A percentile compares a stretch with the other conserved stretches of the same genome.
Conservation (phyloP, 306 rosid species). For the Rosa chinensis region DNA sequence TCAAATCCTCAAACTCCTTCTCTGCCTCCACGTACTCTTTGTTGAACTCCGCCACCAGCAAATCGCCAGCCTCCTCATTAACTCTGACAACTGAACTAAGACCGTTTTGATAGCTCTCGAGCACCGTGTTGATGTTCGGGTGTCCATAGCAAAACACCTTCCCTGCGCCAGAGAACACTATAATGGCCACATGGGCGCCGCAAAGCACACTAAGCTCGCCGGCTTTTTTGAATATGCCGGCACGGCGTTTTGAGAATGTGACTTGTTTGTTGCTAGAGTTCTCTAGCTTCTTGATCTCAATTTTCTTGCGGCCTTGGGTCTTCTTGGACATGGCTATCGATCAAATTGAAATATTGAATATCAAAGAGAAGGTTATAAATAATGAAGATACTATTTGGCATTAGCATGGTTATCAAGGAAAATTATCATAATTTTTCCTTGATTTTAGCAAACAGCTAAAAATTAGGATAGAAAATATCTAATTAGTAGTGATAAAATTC, state of each 20-base stretch:
- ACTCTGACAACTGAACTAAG: background rate
- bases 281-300: slow-evolving; percentile 16
- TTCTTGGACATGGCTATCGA: slow-evolving; percentile 9
- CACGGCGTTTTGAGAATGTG: slow-evolving; percentile 15
- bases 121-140: background rate
- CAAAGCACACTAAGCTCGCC: slow-evolving; percentile 7
- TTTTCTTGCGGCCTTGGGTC: slow-evolving; percentile 14
- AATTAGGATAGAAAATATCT: background rate
- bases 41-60: slow-evolving; percentile 9
- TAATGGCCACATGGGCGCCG: background rate
- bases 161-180: background rate
- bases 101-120: slow-evolving; percentile 2
- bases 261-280: slow-evolving; percentile 14
- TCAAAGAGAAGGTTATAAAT: background rate
- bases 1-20: background rate
- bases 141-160: slow-evolving; percentile 16
- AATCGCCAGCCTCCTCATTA: background rate
- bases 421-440: background rate
- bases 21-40: slow-evolving; percentile 11
- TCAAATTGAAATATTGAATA: background rate
- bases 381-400: background rate
- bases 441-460: background rate
- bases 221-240: slow-evolving; percentile 12
- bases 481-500: background rate
- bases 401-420: background rate